These are phyloP conservation scores for Graphiopsis chlorocephala DNA, from an alignment of 2,329 filamentous ascomycete genomes.

Conservation along the genomic window DNA sequence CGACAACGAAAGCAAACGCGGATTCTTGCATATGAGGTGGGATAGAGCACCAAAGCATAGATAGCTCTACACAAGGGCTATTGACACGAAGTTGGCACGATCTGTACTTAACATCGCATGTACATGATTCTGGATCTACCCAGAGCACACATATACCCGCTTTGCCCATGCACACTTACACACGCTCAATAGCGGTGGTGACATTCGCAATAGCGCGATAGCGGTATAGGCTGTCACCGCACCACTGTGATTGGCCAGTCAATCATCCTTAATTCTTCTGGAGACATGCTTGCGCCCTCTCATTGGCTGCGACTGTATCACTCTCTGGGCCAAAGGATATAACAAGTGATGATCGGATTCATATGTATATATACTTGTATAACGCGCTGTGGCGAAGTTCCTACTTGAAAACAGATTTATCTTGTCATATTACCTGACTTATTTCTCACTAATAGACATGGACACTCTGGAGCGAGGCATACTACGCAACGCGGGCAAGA, in stretches of 20 bases:
- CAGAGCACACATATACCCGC: background rate
- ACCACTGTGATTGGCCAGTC: conserved; percentile 1
- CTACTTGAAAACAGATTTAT: background rate
- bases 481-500: background rate
- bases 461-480: conserved; percentile 9
- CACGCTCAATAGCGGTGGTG: background rate
- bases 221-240: conserved; percentile 4
- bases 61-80: background rate
- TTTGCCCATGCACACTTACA: background rate
- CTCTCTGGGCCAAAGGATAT: background rate
- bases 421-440: background rate
- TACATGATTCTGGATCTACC: background rate
- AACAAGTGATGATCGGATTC: background rate
- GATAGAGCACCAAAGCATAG: background rate
- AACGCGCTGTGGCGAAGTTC: background rate
- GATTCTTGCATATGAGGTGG: background rate
- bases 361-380: background rate
- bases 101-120: background rate
- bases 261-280: background rate
- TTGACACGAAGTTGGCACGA: background rate
- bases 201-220: background rate
- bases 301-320: background rate
- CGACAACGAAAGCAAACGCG: background rate
- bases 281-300: background rate
- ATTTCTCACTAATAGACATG: background rate